These are phyloP conservation scores for Penicillium crystallinum DNA, from an alignment of 495 filamentous ascomycete species.

Conservation along the genomic window DNA sequence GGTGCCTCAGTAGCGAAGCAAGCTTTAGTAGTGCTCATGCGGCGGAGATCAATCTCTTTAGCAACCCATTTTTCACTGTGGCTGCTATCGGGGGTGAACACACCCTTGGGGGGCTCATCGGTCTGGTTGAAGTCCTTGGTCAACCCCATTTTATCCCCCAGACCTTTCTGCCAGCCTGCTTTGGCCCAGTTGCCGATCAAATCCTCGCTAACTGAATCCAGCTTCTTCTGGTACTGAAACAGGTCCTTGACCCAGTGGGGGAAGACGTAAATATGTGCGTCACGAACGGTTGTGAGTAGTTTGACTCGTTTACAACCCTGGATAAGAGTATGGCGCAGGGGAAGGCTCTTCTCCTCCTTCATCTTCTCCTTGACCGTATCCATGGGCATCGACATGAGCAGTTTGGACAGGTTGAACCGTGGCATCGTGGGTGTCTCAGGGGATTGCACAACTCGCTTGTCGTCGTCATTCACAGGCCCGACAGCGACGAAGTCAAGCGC, in stretches of 20 bases:
- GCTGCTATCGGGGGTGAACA: slow-evolving; percentile 28
- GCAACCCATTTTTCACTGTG: slow-evolving; percentile 42
- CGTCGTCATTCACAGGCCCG: slow-evolving; percentile 51
- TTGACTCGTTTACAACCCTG: slow-evolving; percentile 62
- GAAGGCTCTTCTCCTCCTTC: slow-evolving; percentile 62
- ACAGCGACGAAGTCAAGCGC: slow-evolving; percentile 85
- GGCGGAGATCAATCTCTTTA: slow-evolving; percentile 55
- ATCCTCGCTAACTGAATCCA: slow-evolving; percentile 86
- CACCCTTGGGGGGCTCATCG: not conserved
- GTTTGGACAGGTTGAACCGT: slow-evolving; percentile 55
- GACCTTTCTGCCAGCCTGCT: slow-evolving; percentile 76
- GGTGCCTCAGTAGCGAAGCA: slow-evolving; percentile 7
- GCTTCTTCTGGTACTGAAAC: slow-evolving; percentile 62
- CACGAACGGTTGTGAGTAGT: slow-evolving; percentile 72
- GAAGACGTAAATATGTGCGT: slow-evolving; percentile 89
- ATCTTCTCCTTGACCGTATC: slow-evolving; percentile 80
- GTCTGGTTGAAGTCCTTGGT: slow-evolving; percentile 51
- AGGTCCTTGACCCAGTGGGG: slow-evolving; percentile 85
- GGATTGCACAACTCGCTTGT: slow-evolving; percentile 45
- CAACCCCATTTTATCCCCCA: slow-evolving; percentile 71
- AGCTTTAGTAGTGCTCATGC: slow-evolving; percentile 51
- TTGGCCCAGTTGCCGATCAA: slow-evolving; percentile 94
- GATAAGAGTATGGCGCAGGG: slow-evolving; percentile 67
- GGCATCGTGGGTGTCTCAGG: slow-evolving; percentile 48
- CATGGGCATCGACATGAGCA: slow-evolving; percentile 73